These are phyloP conservation scores for Dactylellina leptospora DNA, from an alignment of 2,329 filamentous ascomycete genomes.

Conservation along the genomic window DNA sequence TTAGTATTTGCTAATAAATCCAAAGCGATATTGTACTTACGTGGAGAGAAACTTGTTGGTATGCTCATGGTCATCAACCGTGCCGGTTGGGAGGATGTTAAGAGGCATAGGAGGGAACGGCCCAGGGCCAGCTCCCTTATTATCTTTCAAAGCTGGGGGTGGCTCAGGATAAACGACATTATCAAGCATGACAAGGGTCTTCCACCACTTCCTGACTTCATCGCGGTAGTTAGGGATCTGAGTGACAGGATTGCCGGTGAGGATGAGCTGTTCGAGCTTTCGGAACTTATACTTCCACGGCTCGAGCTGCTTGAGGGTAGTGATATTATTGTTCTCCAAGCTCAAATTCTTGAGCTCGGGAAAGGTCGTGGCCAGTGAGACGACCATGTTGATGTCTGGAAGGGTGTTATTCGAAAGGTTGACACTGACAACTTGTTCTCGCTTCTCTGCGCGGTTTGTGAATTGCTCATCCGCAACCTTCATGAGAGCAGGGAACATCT, in stretches of 20 bases:
- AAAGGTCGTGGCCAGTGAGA: constrained; percentile 78
- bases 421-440: constrained; percentile 81
- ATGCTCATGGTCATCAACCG: constrained; percentile 54
- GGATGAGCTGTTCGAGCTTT: constrained; percentile 79
- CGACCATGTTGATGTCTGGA: constrained; percentile 75
- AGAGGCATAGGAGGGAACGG: constrained; percentile 38
- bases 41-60: constrained; percentile 56
- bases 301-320: constrained; percentile 72
- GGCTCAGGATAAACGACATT: constrained; percentile 61
- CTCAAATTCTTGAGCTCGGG: constrained; percentile 89
- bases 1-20: not conserved
- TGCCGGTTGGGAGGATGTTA: constrained; percentile 15
- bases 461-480: constrained; percentile 81
- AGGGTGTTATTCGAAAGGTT: constrained; percentile 83
- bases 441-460: constrained; percentile 74
- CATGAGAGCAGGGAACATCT: constrained; percentile 93
- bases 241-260: constrained; percentile 77
- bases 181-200: constrained; percentile 79
- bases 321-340: constrained; percentile 82
- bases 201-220: constrained; percentile 82
- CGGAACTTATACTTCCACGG: constrained; percentile 82
- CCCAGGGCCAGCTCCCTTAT: constrained; percentile 29
- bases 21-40: constrained; percentile 43
- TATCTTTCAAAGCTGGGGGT: constrained; percentile 22
- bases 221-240: constrained; percentile 70